Evolutionary conservation across 352 stramenopile genomes (phyloP), one percentile per base, ranked within the genome.

Genomic region (Phytopythium ostracodes): DNA sequence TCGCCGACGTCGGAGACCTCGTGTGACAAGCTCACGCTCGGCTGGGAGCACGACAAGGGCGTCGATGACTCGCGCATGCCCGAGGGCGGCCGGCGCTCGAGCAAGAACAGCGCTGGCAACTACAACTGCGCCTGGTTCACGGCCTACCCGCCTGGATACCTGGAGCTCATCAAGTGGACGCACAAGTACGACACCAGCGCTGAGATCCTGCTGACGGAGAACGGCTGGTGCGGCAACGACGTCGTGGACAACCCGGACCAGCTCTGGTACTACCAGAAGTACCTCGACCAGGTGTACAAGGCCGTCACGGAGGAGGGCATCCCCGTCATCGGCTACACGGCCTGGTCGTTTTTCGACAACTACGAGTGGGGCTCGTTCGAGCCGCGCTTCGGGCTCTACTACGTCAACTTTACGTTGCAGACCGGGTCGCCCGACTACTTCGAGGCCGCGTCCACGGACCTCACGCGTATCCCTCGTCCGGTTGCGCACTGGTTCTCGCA

Each of bases 341-440:
- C 67, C 9, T 73, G 67, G 67, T 73, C 63, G 11, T 76, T 77
- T 2, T 66, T 77, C n/a, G 76, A 83, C 47, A 81, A 77, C 29
- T 79, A 73, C 43, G 73, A 70, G 63, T 84, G 75, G 62, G 75
- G 75, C 24, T 66, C 75, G 53, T 84, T 73, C 63, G 63, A 66
- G 22, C 70, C 72, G 10, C 76, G 79, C 54, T 89, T 87, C 65
- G 79, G 79, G 17, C 69, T 89, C 52, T 89, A 81, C 67, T 84
- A 87, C 65, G 76, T 85, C 47, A 77, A 89, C 56, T 89, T 77
- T 63, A 8, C 29, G 29, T 33, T 7, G 29, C 29, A 33, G 29
- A 33, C 29, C 29, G 29, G 29, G 29, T 33, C 29, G 29, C 29
- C 29, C 29, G 29, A 33, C 29, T 33, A 33, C 29, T 33, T 33